Evolutionary conservation across 345 rosid genomes (phyloP).

Genomic region (Nasturtium officinale): DNA sequence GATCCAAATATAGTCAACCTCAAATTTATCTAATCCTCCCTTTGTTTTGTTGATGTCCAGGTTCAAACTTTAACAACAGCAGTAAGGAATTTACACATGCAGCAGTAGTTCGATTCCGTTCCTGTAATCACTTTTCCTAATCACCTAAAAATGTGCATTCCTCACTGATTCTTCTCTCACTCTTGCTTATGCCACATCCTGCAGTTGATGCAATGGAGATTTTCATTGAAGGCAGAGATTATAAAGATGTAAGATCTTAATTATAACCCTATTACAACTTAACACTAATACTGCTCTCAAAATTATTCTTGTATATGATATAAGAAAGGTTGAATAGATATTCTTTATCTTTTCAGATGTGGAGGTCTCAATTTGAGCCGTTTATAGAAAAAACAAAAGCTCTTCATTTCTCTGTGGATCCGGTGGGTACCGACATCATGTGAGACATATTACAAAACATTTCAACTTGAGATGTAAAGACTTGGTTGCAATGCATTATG

Average conservation of each 20-base stretch:
- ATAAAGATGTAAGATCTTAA: constrained; percentile 61
- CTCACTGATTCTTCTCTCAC: constrained; percentile 29
- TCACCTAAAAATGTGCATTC: constrained; percentile 6
- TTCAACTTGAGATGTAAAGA: constrained; percentile 18
- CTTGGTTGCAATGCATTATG: not conserved
- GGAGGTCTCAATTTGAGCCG: constrained; percentile 65
- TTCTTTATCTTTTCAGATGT: constrained; percentile 53
- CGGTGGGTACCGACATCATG: constrained; percentile 82
- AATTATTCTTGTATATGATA: not conserved
- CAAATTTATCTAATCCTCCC: constrained; percentile 4
- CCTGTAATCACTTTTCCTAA: constrained; percentile 49
- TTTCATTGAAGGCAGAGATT: constrained; percentile 62
- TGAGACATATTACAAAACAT: constrained; percentile 42
- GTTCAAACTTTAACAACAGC: constrained; percentile 69
- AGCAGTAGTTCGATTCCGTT: constrained; percentile 66
- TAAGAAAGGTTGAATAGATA: not conserved
- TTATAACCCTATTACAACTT: not conserved
- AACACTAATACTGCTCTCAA: not conserved
- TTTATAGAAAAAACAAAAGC: constrained; percentile 51
- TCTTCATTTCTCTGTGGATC: constrained; percentile 74
- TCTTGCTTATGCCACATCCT: constrained; percentile 31
- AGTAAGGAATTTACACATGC: constrained; percentile 73
- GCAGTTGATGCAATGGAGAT: constrained; percentile 82
- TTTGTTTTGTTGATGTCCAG: constrained; percentile 41
- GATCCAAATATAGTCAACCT: constrained; percentile 1